Evolutionary conservation across 306 rosid species (phyloP).

Genomic region (apple (Malus domestica)): ASM211411v1 NC_041797.1:12392001-12392500

Average conservation of each 20-base stretch:
- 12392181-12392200: constrained; percentile 77
- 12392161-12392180: constrained; percentile 54
- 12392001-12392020: no score
- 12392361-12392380: constrained; percentile 95
- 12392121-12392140: neutral
- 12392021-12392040: no score
- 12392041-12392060: no score
- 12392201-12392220: constrained; percentile 50
- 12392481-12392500: neutral
- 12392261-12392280: neutral
- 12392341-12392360: constrained; percentile 80
- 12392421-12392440: constrained; percentile 57
- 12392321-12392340: constrained; percentile 89
- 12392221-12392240: neutral
- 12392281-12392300: neutral
- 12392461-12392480: neutral
- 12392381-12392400: constrained; percentile 67
- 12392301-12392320: constrained; percentile 61
- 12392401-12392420: constrained; percentile 67
- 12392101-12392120: no score
- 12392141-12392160: neutral
- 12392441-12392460: neutral
- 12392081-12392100: neutral
- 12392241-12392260: neutral
- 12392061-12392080: neutral